These are phyloP conservation scores for Perkinsela sp. DNA, from an alignment of 208 protist genomes.

Conservation along the genomic window DNA sequence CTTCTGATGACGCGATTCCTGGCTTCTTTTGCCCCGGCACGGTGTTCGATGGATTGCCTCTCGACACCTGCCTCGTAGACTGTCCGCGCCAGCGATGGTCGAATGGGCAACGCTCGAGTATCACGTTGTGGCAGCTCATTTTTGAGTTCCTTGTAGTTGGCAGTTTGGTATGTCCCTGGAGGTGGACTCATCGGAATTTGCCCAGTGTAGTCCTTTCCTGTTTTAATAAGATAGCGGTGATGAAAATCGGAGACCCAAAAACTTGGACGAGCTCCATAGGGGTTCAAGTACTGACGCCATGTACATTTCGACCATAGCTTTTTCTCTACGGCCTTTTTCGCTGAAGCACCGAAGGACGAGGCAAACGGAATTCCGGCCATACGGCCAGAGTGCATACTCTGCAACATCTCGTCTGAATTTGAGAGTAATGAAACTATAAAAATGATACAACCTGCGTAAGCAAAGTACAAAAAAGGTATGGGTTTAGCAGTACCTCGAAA, in stretches of 20 bases:
- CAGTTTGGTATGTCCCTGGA: conserved; percentile 53
- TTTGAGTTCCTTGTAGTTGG: conserved; percentile 24
- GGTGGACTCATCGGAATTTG: conserved; percentile 38
- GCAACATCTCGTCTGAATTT: neutral
- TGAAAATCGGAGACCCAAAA: conserved; percentile 69
- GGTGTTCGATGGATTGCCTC: conserved; percentile 36
- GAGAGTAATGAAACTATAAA: too few species aligned
- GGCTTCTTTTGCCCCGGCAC: conserved; percentile 35
- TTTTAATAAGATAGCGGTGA: conserved; percentile 40
- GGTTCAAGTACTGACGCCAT: conserved; percentile 38
- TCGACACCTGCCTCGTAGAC: conserved; percentile 53
- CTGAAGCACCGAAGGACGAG: neutral
- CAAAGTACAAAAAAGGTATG: too few species aligned
- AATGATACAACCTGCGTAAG: too few species aligned
- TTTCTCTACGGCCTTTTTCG: neutral
- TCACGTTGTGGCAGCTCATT: conserved; percentile 56
- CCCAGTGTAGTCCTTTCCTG: conserved; percentile 48
- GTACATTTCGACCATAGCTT: neutral
- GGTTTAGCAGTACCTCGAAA: too few species aligned
- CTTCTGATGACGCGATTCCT: conserved; percentile 29
- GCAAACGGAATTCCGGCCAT: neutral
- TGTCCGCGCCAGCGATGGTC: conserved; percentile 58
- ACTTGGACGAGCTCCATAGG: conserved; percentile 34
- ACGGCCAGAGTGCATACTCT: neutral
- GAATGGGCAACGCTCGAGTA: conserved; percentile 49